These are phyloP conservation scores for Sugiyamaella chiloensis DNA, from an alignment of 805 yeast species.

Conservation along the genomic window DNA sequence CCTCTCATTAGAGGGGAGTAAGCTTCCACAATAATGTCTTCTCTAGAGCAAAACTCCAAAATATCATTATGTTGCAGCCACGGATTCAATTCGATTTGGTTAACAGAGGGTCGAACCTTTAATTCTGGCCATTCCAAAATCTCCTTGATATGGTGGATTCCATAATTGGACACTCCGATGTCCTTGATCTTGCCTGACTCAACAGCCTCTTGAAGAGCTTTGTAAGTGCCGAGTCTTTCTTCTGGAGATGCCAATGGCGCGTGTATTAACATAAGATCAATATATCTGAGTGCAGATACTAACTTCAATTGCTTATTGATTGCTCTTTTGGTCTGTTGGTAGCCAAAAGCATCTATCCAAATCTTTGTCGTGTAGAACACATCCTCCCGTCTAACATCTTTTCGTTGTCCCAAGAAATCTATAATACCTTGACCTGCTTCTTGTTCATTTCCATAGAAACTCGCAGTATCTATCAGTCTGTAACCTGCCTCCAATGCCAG, in stretches of 20 bases:
- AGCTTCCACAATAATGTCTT: conserved; percentile 59
- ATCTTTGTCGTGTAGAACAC: conserved; percentile 60
- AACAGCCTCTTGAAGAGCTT: conserved; percentile 53
- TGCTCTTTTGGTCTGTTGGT: conserved; percentile 37
- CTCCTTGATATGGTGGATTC: conserved; percentile 53
- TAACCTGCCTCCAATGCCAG: conserved; percentile 64
- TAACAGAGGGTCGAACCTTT: conserved; percentile 59
- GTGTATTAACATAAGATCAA: conserved; percentile 67
- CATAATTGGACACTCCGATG: conserved; percentile 66
- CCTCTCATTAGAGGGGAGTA: conserved; percentile 68
- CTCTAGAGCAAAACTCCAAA: conserved; percentile 49
- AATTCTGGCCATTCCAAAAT: conserved; percentile 45
- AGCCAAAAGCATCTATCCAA: conserved; percentile 63
- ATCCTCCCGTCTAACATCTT: conserved; percentile 51
- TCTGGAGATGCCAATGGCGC: conserved; percentile 37
- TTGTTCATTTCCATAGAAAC: conserved; percentile 56
- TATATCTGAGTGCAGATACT: conserved; percentile 49
- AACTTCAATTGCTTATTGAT: conserved; percentile 54
- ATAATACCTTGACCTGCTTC: conserved; percentile 59
- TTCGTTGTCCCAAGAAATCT: conserved; percentile 49
- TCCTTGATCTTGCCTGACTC: conserved; percentile 49
- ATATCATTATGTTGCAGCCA: conserved; percentile 68
- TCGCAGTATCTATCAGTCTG: conserved; percentile 72
- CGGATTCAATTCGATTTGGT: conserved; percentile 84
- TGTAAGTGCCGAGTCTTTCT: conserved; percentile 48